Conservation (phyloP, 2,329 filamentous ascomycete species). For the Neoarthrinium moseri region DNA sequence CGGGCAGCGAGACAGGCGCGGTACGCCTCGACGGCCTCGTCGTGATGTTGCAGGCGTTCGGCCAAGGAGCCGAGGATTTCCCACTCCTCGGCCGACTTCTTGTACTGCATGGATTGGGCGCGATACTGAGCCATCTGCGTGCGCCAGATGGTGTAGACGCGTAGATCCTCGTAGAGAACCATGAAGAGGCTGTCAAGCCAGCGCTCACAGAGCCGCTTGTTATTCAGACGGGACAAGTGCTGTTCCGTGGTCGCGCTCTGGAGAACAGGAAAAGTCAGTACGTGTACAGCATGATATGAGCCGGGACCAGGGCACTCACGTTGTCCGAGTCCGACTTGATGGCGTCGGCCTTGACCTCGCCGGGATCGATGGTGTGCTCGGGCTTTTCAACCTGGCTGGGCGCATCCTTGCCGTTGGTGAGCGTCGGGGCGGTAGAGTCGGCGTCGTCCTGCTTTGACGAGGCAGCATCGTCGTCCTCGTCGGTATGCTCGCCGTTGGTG, state of each 20-base stretch:
- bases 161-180: conserved; percentile 96
- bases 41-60: conserved; percentile 85
- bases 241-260: conserved; percentile 66
- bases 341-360: conserved; percentile 71
- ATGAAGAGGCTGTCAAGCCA: conserved; percentile 99
- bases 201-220: conserved; percentile 94
- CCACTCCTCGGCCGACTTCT: conserved; percentile 97
- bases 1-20: conserved; percentile 81
- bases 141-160: conserved; percentile 98
- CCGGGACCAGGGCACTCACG: conserved; percentile 18
- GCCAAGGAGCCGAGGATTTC: conserved; percentile 93
- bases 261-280: not conserved
- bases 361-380: conserved; percentile 73
- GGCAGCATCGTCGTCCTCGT: conserved; percentile 30
- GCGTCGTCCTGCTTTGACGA: conserved; percentile 24
- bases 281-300: not conserved
- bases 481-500: conserved; percentile 42
- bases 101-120: conserved; percentile 91
- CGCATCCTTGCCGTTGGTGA: conserved; percentile 38
- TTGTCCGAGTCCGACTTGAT: conserved; percentile 6
- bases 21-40: conserved; percentile 92
- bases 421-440: conserved; percentile 29
- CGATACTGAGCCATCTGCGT: conserved; percentile 96
- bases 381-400: conserved; percentile 68
- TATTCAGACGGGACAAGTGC: conserved; percentile 86